A percentile compares a stretch with the other conserved stretches of the same genome.
Evolutionary conservation across 2,329 filamentous ascomycete species (phyloP).

Genomic region (Xylaria sp.): DNA sequence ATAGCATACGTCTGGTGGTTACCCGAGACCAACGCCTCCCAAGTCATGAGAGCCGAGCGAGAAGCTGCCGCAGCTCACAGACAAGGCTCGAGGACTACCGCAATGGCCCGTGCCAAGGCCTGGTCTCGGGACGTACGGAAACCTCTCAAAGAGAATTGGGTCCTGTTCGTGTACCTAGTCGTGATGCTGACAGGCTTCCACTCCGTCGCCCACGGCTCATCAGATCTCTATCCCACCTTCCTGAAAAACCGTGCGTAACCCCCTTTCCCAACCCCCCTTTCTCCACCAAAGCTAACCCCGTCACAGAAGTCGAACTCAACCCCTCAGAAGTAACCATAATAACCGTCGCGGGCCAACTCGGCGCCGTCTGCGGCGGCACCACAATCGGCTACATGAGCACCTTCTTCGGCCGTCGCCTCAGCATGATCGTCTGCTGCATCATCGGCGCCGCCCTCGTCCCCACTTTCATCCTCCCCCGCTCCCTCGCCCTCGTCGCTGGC

Average conservation of each 20-base stretch:
- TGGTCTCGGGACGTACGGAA: conserved; percentile 15
- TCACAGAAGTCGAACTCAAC: conserved; percentile 14
- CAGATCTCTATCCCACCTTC: conserved; percentile 20
- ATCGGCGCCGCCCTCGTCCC: conserved; percentile 15
- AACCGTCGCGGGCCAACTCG: conserved; percentile 17
- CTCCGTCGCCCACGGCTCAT: conserved; percentile 16
- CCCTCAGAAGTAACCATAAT: conserved; percentile 17
- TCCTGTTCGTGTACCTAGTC: conserved; percentile 19
- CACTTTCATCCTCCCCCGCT: conserved; percentile 15
- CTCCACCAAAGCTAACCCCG: not conserved
- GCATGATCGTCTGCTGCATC: conserved; percentile 19
- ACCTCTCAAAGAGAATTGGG: conserved; percentile 16
- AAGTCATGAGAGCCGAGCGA: conserved; percentile 17
- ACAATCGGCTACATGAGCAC: conserved; percentile 16
- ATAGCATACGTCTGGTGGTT: conserved; percentile 21
- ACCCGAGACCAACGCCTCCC: conserved; percentile 20
- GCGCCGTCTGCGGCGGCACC: conserved; percentile 6
- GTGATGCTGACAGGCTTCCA: conserved; percentile 20
- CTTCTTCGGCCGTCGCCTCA: conserved; percentile 18
- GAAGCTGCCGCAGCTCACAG: conserved; percentile 1
- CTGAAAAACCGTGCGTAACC: conserved; percentile 18
- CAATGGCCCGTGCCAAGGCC: conserved; percentile 4
- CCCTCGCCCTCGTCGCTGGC: conserved; percentile 12
- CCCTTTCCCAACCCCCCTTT: not conserved
- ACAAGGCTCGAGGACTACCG: not conserved